Conservation (phyloP, 305 asterid species). For the Fraxinus sp. region DNA sequence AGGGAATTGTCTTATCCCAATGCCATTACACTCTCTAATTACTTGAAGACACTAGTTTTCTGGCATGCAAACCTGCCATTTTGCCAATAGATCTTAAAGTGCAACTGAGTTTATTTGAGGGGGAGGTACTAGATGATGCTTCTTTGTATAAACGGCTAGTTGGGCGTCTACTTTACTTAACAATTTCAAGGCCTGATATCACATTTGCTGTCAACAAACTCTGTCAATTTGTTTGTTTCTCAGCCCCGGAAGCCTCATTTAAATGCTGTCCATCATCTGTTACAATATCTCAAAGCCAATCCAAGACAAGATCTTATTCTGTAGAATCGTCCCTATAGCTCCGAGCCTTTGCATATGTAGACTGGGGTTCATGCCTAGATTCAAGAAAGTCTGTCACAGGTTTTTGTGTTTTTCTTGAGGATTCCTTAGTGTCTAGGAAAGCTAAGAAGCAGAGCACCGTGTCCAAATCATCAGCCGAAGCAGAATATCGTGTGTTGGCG, state of each 20-base stretch:
- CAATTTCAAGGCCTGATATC: not conserved
- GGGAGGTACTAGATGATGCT: not conserved
- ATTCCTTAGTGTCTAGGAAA: not conserved
- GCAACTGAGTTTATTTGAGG: not conserved
- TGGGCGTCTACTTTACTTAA: not conserved
- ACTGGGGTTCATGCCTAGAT: not conserved
- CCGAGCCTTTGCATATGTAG: not conserved
- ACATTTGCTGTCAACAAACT: not conserved
- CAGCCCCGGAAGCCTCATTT: not conserved
- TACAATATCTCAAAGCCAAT: not conserved
- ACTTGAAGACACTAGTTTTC: not conserved
- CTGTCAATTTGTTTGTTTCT: not conserved
- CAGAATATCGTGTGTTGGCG: not conserved
- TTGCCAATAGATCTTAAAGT: not conserved
- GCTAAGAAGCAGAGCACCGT: not conserved
- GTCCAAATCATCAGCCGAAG: not conserved
- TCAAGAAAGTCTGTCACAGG: not conserved
- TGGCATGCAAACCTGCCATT: not conserved
- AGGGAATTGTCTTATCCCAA: not conserved
- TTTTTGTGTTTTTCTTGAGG: not conserved
- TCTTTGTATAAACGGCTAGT: not conserved
- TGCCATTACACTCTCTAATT: not conserved
- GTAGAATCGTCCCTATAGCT: not conserved
- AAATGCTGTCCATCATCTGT: not conserved
- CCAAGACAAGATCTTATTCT: not conserved